Conservation (phyloP, 108 stramenopile species). For the Nitzschia putrida region DNA sequence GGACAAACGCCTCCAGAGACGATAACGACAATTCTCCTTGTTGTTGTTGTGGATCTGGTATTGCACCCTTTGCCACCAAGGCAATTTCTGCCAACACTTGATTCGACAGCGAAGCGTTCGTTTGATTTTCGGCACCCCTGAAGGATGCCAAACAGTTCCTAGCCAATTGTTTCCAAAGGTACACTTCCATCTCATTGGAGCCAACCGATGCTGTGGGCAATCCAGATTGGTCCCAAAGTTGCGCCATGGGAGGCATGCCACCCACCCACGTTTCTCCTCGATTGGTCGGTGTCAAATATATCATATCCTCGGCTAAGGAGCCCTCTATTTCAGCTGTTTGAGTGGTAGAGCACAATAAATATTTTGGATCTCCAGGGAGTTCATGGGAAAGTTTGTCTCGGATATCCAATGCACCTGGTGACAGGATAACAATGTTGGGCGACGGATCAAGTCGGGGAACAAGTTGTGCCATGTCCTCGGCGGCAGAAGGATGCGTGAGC, state of each 20-base stretch:
- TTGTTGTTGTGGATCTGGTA: background rate
- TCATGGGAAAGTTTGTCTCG: constrained; percentile 30
- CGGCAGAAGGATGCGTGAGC: constrained; percentile 45
- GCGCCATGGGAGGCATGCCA: constrained; percentile 11
- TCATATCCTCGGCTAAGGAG: constrained; percentile 18
- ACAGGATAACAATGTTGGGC: constrained; percentile 30
- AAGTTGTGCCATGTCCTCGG: constrained; percentile 25
- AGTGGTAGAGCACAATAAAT: constrained; percentile 38
- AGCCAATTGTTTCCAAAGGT: constrained; percentile 74
- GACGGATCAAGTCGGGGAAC: constrained; percentile 14
- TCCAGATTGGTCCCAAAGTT: constrained; percentile 43
- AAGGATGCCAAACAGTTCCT: constrained; percentile 76
- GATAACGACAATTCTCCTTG: background rate
- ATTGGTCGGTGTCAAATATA: constrained; percentile 40
- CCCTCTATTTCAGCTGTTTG: constrained; percentile 28
- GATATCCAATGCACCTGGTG: constrained; percentile 51
- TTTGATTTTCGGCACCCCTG: constrained; percentile 42
- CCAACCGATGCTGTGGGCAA: constrained; percentile 24
- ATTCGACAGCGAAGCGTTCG: constrained; percentile 37
- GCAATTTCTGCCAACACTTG: constrained; percentile 30
- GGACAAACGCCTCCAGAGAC: constrained; percentile 44
- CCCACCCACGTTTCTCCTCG: constrained; percentile 32
- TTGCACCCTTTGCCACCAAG: constrained; percentile 1
- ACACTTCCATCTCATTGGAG: constrained; percentile 37
- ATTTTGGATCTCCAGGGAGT: background rate